Evolutionary conservation across 2,329 filamentous ascomycete species (phyloP), one percentile per base, ranked within the genome.

Genomic region (Sporothrix variecibatus): DNA sequence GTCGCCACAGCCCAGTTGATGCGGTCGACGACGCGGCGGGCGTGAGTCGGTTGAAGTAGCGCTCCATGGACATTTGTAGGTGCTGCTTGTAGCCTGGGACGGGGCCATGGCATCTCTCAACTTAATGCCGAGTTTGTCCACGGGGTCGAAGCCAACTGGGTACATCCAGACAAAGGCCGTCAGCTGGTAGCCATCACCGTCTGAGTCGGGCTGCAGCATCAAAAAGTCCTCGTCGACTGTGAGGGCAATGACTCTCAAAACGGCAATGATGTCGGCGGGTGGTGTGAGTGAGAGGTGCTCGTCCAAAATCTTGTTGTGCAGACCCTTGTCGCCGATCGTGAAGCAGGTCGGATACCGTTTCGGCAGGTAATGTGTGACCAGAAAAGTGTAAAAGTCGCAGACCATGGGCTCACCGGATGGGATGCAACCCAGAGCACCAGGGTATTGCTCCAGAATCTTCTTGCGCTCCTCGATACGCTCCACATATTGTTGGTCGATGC

Each of bases 151-250:
- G 20, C 75, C 74, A 23, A 75, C 74, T 2, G 75, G 75, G 40
- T 75, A 76, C 28, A 75, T 26, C 73, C 73, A 76, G 2, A 75
- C 72, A 69, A 75, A 76, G 1, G 75, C 73, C 40, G 68, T 64
- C 51, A 75, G 65, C 56, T 23, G 40, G 64, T 74, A 75, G 3
- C 73, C 67, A 17, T 76, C 75, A 28, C 71, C 75, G 34, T 75
- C 74, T 1, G 26, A n/a, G 12, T 62, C 71, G 17, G 73, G 75
- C 60, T 72, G 72, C 8, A 76, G 74, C 73, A 76, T 75, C 26
- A 76, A 28, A n/a, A 76, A 75, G 28, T 76, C 75, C 49, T 76
- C 75, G 58, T 76, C 75, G n/a, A 76, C 75, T 2, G 68, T 68
- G 11, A 76, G 51, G 5, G 75, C 73, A 3, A 76, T 72, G 1